A percentile compares a stretch with the other conserved stretches of the same genome.
Conservation (phyloP, 2,329 filamentous ascomycete genomes). For the Cladosporium sp. region DNA sequence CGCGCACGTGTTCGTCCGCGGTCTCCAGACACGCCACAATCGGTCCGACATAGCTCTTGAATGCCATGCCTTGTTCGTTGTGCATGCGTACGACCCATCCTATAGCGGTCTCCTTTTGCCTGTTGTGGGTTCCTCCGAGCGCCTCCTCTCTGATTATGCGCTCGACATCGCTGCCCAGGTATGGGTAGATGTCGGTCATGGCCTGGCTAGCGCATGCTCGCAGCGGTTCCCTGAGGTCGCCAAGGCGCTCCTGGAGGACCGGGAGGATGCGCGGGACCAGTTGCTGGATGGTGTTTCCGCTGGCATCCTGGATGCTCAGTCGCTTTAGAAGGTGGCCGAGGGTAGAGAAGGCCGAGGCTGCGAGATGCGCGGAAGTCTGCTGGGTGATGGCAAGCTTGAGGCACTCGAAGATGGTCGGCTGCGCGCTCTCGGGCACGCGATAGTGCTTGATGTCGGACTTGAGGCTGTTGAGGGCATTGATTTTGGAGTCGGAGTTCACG, state of each 20-base stretch:
- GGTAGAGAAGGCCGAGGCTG: slow-evolving; percentile 82
- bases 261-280: slow-evolving; percentile 68
- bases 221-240: slow-evolving; percentile 84
- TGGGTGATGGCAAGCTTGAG: slow-evolving; percentile 74
- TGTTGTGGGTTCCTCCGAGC: slow-evolving; percentile 76
- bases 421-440: slow-evolving; percentile 75
- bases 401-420: slow-evolving; percentile 78
- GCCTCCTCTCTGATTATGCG: slow-evolving; percentile 75
- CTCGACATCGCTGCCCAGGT: slow-evolving; percentile 74
- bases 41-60: slow-evolving; percentile 77
- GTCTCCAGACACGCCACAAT: slow-evolving; percentile 89
- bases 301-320: slow-evolving; percentile 80
- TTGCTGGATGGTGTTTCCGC: slow-evolving; percentile 68
- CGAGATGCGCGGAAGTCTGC: slow-evolving; percentile 71
- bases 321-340: slow-evolving; percentile 86
- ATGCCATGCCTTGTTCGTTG: slow-evolving; percentile 74
- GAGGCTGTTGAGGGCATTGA: slow-evolving; percentile 69
- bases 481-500: slow-evolving; percentile 68
- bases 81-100: slow-evolving; percentile 88
- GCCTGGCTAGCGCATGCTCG: slow-evolving; percentile 73
- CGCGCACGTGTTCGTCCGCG: slow-evolving; percentile 82
- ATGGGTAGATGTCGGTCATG: slow-evolving; percentile 74
- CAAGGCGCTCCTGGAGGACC: slow-evolving; percentile 78
- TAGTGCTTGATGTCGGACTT: slow-evolving; percentile 92
- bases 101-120: slow-evolving; percentile 83